Base-by-base conservation (phyloP, 768 basidiomycete genomes). In the Lactifluus rugatus region DNA sequence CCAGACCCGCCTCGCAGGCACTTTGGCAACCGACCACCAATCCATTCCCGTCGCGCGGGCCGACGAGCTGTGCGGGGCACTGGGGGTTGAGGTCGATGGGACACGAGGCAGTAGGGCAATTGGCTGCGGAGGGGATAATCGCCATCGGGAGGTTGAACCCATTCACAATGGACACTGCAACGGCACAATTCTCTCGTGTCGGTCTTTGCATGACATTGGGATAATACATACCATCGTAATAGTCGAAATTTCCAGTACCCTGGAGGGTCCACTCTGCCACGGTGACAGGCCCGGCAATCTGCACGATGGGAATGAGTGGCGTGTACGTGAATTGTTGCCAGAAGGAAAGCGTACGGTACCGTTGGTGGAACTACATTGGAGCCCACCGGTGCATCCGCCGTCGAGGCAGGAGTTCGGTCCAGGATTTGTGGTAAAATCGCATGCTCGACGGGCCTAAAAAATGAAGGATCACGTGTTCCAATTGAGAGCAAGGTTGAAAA, bases 181-280 rank as follows among this genome's bases (percentile, higher is more conserved):
- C 16, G 3, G 25, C 26, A 23, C 21, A 45, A 36, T 5, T 21
- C 34, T 11, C 51, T 48, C 41, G 11, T 6, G 6, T 44, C 42
- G 13, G 11, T 19, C n/a, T 7, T 44, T 23, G 19, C 17, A 19
- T 14, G 52, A 32, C 31, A 19, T 13, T 34, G 19, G 44, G 28
- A 56, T 21, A 19, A 2, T 34, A 13, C 34, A 17, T 23, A 83
- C 83, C 79, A 67, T 85, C 84, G 53, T 84, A 87, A 60, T 72
- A 82, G 61, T 87, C 85, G 1, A 42, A 25, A 48, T 72, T 74
- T 13, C 71, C 75, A 44, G 68, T 65, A 1, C 66, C 75, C 62
- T 72, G 63, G 9, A 87, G 69, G n/a, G 82, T 85, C 72, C 79
- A 87, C 63, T 87, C 84, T 1, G 85, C 86, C 37, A 87, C 71